A percentile compares a stretch with the other conserved stretches of the same genome.
phyloP scores from a whole-genome alignment of 1,139 yeast genomes.

The Candida smagusa region DNA sequence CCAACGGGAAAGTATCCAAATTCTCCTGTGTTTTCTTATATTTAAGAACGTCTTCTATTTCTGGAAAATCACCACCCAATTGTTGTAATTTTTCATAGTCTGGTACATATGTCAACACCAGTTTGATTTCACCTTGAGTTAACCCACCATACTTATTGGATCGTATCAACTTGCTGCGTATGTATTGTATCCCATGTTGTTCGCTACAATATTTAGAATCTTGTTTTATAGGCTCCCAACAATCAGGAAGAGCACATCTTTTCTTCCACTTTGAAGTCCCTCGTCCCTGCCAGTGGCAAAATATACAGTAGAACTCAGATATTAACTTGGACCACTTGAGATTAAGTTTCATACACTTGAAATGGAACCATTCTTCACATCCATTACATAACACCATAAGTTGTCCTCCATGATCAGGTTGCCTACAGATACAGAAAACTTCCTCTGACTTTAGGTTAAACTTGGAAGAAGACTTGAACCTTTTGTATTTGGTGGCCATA shows the following conservation, averaged over 20 bases:
- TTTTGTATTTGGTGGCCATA: slow-evolving; percentile 44
- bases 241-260: slow-evolving; percentile 62
- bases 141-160: slow-evolving; percentile 1
- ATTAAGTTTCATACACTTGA: slow-evolving; percentile 66
- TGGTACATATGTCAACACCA: slow-evolving; percentile 13
- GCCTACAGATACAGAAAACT: slow-evolving; percentile 74
- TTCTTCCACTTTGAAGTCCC: slow-evolving; percentile 64
- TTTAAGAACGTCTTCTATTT: slow-evolving; percentile 31
- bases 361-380: slow-evolving; percentile 95
- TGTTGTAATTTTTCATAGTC: slow-evolving; percentile 17
- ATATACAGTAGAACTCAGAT: slow-evolving; percentile 68
- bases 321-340: slow-evolving; percentile 55
- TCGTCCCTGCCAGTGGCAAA: slow-evolving; percentile 54
- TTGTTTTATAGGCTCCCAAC: slow-evolving; percentile 54
- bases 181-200: slow-evolving; percentile 65
- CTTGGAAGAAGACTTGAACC: slow-evolving; percentile 41
- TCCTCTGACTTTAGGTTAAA: slow-evolving; percentile 54
- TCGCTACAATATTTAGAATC: slow-evolving; percentile 71
- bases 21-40: slow-evolving; percentile 25
- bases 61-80: slow-evolving; percentile 39
- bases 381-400: slow-evolving; percentile 92
- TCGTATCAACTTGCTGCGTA: slow-evolving; percentile 24
- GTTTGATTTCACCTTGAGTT: slow-evolving; percentile 4
- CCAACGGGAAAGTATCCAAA: slow-evolving; percentile 31
- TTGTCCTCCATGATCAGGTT: slow-evolving; percentile 74